Evolutionary conservation across 176 grass and related monocot genomes (phyloP), one percentile per base, ranked within the genome.

Genomic region (Triticum monococcum): DNA sequence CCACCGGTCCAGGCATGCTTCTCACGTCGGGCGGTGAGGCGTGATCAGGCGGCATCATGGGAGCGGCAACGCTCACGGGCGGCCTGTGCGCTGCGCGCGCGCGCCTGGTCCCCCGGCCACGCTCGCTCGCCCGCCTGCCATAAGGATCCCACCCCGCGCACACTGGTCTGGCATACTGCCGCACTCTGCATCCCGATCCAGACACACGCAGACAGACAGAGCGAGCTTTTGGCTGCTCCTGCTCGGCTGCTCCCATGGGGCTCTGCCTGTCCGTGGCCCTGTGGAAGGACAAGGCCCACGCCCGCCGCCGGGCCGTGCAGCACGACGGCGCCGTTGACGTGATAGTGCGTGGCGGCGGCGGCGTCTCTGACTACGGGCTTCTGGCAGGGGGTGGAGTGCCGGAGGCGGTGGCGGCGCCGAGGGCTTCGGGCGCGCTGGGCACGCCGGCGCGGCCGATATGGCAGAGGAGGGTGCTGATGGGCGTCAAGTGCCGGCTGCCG

Each of bases 381-480:
- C 70, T 80, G 4, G 40, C 75, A 11, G 67, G 41, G 18, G 68
- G 11, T 4, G 57, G 52, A 7, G n/a, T 7, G 69, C 10, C 14
- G 60, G 69, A 33, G 12, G 45, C 14, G 35, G 54, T 57, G 59
- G 78, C 0, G 12, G 38, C 54, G 22, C 57, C 41, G 22, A 30
- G 28, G 18, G 33, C 60, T 10, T 36, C 35, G 9, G 80, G 36
- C 4, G 61, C 75, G 45, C 77, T 20, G 68, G 81, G 87, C 64
- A 88, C 87, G 60, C 87, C 60, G 59, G 13, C 36, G 25, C 77
- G 88, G 77, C 82, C 88, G 68, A 81, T 89, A 60, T 89, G 88
- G 88, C 83, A 85, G 82, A 45, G 83, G 88, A 60, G 63, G 77
- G 88, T 89, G 77, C 77, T 89, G 48, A 89, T 89, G 83, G 88